Evolutionary conservation across 1,139 yeast genomes (phyloP).

Genomic region (Yamadazyma sp.): DNA sequence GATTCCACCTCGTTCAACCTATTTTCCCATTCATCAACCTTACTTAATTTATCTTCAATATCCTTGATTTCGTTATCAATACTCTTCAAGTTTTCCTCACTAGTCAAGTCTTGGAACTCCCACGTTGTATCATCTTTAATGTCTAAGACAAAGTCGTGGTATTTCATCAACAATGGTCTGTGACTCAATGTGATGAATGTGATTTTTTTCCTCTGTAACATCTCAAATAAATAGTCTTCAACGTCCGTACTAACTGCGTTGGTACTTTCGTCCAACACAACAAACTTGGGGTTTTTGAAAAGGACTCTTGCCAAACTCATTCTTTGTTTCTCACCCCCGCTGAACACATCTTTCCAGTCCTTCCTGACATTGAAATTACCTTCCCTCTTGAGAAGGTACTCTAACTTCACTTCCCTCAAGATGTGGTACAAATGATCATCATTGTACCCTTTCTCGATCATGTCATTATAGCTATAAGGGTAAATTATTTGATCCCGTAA

Average conservation of each 20-base stretch:
- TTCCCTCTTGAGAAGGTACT: conserved; percentile 67
- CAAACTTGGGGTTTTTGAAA: conserved; percentile 79
- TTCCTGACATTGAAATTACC: conserved; percentile 62
- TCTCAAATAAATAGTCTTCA: conserved; percentile 83
- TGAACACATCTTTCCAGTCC: conserved; percentile 88
- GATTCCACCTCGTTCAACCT: conserved; percentile 46
- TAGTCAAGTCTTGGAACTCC: conserved; percentile 50
- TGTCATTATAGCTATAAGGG: conserved; percentile 77
- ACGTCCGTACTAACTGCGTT: conserved; percentile 91
- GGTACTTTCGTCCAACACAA: conserved; percentile 88
- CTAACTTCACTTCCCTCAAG: conserved; percentile 74
- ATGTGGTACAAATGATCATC: conserved; percentile 72
- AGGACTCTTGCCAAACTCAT: conserved; percentile 85
- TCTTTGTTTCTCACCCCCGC: conserved; percentile 96
- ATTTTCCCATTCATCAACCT: conserved; percentile 51
- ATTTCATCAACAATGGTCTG: conserved; percentile 80
- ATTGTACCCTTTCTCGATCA: conserved; percentile 69
- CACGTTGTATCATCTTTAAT: conserved; percentile 48
- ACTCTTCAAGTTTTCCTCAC: conserved; percentile 59
- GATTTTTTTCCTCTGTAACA: conserved; percentile 66
- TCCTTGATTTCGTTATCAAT: conserved; percentile 69
- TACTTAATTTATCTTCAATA: conserved; percentile 53
- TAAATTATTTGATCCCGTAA: conserved; percentile 86
- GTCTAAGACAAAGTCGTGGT: conserved; percentile 76
- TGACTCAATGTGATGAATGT: conserved; percentile 85